Evolutionary conservation across 148 eudicot species (phyloP).

Genomic region (Heliosperma pusillum): DNA sequence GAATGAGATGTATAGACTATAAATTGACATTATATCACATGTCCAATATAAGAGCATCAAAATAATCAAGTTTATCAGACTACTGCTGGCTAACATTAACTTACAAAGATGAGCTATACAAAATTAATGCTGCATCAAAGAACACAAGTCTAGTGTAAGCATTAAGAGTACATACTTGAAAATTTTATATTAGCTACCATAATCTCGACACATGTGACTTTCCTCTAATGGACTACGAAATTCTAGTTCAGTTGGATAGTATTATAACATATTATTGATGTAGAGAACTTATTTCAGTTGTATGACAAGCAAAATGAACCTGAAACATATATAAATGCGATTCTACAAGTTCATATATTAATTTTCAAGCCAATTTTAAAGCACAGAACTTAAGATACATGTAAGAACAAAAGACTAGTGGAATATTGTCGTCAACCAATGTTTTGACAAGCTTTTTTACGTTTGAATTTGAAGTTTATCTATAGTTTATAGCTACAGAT

Average conservation of each 20-base stretch:
- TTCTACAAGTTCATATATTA: neutral
- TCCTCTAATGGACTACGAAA: neutral
- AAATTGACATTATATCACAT: neutral
- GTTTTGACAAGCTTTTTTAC: neutral
- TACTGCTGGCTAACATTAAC: neutral
- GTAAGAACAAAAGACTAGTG: neutral
- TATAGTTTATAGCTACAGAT: neutral
- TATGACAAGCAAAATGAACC: slow-evolving; percentile 6
- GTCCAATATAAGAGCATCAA: neutral
- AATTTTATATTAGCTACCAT: neutral
- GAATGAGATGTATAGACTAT: slow-evolving; percentile 1
- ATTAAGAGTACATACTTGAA: neutral
- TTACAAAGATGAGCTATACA: neutral
- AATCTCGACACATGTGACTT: neutral
- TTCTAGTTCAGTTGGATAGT: neutral
- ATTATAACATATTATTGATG: neutral
- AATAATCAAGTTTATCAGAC: neutral
- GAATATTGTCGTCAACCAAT: neutral
- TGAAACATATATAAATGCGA: neutral
- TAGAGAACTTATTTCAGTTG: neutral
- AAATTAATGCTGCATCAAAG: neutral
- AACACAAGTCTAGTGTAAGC: neutral
- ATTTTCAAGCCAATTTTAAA: neutral
- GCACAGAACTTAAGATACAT: neutral
- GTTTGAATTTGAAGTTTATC: neutral